phyloP scores from a whole-genome alignment of 331 rosid species.

The Telfairia occidentalis region DNA sequence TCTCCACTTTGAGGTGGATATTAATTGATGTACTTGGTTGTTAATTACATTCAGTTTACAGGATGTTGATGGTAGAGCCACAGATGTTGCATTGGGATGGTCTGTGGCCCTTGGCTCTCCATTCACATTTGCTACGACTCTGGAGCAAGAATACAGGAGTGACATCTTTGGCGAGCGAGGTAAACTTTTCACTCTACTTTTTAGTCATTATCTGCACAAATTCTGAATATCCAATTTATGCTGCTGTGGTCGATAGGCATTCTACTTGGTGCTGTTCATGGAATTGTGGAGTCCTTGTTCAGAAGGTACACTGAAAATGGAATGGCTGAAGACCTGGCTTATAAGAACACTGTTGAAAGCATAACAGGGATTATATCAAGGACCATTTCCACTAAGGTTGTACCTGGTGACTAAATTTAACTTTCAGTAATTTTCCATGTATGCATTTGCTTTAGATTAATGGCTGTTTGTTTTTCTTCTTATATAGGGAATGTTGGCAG shows the following conservation, averaged over 20 bases:
- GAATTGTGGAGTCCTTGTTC: constrained; percentile 75
- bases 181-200: not conserved
- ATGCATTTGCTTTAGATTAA: not conserved
- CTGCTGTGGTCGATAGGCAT: constrained; percentile 41
- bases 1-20: not conserved
- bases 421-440: not conserved
- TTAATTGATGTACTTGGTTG: not conserved
- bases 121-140: constrained; percentile 80
- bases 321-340: constrained; percentile 69
- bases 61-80: constrained; percentile 92
- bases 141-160: constrained; percentile 87
- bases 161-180: constrained; percentile 98
- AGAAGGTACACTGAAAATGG: constrained; percentile 78
- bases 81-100: constrained; percentile 87
- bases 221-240: constrained; percentile 10
- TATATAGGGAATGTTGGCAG: constrained; percentile 68
- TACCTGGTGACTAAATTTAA: constrained; percentile 9
- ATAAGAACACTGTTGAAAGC: constrained; percentile 78
- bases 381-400: constrained; percentile 78
- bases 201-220: not conserved
- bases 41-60: constrained; percentile 18
- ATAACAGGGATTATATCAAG: constrained; percentile 68
- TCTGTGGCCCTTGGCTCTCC: constrained; percentile 96
- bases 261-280: constrained; percentile 94
- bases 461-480: not conserved